These are phyloP conservation scores for Penicillium oxalicum DNA, from an alignment of 2,329 filamentous ascomycete genomes.

Conservation along the genomic window DNA sequence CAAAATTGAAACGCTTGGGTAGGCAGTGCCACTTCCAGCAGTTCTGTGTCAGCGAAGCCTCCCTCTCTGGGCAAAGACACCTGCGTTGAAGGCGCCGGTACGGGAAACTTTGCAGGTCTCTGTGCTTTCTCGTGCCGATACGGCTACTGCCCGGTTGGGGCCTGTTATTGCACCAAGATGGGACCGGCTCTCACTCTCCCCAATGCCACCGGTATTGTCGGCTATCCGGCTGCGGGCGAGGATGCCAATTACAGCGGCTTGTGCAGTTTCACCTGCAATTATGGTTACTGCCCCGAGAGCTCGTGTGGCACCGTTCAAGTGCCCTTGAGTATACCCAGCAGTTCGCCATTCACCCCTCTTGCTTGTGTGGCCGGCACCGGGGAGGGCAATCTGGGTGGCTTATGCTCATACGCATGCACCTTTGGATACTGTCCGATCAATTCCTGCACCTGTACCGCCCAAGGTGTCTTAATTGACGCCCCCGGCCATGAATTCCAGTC, in stretches of 20 bases:
- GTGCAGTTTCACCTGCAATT: slow-evolving; percentile 11
- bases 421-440: not conserved
- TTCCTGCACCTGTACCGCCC: not conserved
- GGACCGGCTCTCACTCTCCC: slow-evolving; percentile 3
- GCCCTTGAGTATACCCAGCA: not conserved
- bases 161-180: slow-evolving; percentile 12
- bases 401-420: not conserved
- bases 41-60: not conserved
- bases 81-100: slow-evolving; percentile 7
- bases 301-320: not conserved
- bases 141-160: slow-evolving; percentile 11
- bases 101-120: slow-evolving; percentile 4
- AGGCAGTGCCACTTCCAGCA: slow-evolving; percentile 17
- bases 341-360: not conserved
- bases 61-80: slow-evolving; percentile 8
- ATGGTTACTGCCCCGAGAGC: slow-evolving; percentile 8
- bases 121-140: slow-evolving; percentile 10
- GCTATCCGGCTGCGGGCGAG: slow-evolving; percentile 3
- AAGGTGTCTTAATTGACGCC: not conserved
- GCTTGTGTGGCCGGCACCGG: not conserved
- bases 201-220: slow-evolving; percentile 4
- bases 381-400: not conserved
- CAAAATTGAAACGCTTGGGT: slow-evolving; percentile 38
- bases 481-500: not conserved
- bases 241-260: slow-evolving; percentile 8